phyloP scores from a whole-genome alignment of 2,329 filamentous ascomycete species.

The Colletotrichum salicis region DNA sequence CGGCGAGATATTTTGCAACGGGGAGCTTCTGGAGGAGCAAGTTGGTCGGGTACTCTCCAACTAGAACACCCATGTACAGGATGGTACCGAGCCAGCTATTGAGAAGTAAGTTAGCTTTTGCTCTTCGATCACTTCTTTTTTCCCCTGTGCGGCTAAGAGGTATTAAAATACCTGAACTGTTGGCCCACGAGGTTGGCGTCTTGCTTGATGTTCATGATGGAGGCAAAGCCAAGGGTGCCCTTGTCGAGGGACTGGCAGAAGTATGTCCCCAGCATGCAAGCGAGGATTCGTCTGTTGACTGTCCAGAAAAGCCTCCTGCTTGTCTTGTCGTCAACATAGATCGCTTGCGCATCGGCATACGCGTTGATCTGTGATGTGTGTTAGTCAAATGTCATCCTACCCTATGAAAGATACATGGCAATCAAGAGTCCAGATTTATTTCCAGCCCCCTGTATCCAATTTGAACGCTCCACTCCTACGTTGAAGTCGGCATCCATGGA shows the following conservation, averaged over 20 bases:
- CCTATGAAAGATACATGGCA: no score
- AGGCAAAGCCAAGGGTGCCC: conserved; percentile 53
- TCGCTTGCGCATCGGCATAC: conserved; percentile 15
- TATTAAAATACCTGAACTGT: conserved; percentile 2
- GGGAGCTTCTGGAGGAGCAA: conserved; percentile 61
- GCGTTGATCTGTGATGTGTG: neutral
- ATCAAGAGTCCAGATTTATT: no score
- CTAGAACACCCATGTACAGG: conserved; percentile 67
- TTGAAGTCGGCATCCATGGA: neutral
- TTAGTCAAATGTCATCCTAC: no score
- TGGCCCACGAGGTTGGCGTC: conserved; percentile 61
- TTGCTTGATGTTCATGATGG: conserved; percentile 62
- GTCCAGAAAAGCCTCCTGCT: conserved; percentile 60
- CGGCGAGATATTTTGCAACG: conserved; percentile 15
- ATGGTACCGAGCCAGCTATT: conserved; percentile 70
- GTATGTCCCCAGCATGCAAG: conserved; percentile 62
- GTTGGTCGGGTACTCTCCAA: conserved; percentile 68
- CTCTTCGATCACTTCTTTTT: conserved; percentile 45
- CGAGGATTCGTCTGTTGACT: conserved; percentile 60
- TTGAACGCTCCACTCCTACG: no score
- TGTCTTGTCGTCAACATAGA: conserved; percentile 61
- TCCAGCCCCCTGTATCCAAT: no score
- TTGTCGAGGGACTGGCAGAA: conserved; percentile 51
- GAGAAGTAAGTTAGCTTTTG: neutral
- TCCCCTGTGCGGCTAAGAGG: no score